These are phyloP conservation scores for Cryptococcus sp. DNA, from an alignment of 1,284 basidiomycete species.

Conservation along the genomic window DNA sequence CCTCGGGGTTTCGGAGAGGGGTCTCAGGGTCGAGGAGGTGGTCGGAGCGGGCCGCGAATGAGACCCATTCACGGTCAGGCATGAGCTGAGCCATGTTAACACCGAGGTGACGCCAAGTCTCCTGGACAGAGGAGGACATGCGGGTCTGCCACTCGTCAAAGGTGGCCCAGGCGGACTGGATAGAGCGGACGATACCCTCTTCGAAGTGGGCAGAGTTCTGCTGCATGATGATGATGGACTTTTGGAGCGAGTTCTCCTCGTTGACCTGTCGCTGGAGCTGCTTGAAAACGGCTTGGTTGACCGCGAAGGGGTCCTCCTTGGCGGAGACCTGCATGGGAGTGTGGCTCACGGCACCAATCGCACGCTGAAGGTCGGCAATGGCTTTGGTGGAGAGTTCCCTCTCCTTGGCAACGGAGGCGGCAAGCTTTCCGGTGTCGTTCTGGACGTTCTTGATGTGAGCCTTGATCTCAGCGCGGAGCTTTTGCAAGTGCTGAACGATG, in stretches of 20 bases:
- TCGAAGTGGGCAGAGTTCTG: conserved; percentile 97
- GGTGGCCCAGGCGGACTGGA: conserved; percentile 96
- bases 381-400: conserved; percentile 84
- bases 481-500: conserved; percentile 96
- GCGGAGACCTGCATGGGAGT: conserved; percentile 84
- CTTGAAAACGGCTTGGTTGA: conserved; percentile 76
- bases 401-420: conserved; percentile 86
- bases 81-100: conserved; percentile 79
- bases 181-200: conserved; percentile 90
- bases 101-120: conserved; percentile 76
- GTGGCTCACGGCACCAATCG: conserved; percentile 90
- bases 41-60: conserved; percentile 90
- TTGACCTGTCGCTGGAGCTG: conserved; percentile 93
- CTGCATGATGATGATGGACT: conserved; percentile 98
- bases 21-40: conserved; percentile 97
- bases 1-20: conserved; percentile 75
- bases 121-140: conserved; percentile 75
- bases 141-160: conserved; percentile 97
- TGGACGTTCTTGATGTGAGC: conserved; percentile 98
- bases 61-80: conserved; percentile 94
- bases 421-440: conserved; percentile 95
- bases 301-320: conserved; percentile 79
- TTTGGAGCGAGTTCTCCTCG: conserved; percentile 97
- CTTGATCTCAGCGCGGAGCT: conserved; percentile 91
- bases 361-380: conserved; percentile 83